Percentiles rank a stretch among this genome's conserved stretches.
phyloP scores from a whole-genome alignment of 805 yeast genomes.

The Ogataea chonburiensis region DNA sequence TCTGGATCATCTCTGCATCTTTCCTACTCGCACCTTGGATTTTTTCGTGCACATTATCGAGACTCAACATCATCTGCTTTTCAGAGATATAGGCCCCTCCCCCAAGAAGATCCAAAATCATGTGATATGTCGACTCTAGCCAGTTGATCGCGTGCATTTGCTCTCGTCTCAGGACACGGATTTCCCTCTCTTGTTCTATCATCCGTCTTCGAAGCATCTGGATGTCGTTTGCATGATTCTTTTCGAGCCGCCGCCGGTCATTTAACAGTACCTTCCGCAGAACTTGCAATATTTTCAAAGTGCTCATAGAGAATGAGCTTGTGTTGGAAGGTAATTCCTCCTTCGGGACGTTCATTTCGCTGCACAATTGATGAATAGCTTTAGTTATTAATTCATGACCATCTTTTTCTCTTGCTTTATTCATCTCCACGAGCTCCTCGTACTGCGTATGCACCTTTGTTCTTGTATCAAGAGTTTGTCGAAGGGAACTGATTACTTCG shows the following conservation, averaged over 20 bases:
- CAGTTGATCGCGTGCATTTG: conserved; percentile 5
- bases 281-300: background rate
- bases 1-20: conserved; percentile 5
- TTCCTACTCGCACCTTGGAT: conserved; percentile 1
- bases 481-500: no score
- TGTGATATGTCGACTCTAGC: conserved; percentile 10
- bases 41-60: conserved; percentile 2
- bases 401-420: no score
- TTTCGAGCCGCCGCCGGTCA: background rate
- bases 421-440: no score
- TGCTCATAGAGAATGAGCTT: conserved; percentile 5
- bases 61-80: conserved; percentile 2
- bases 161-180: background rate
- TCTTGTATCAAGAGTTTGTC: no score
- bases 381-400: no score
- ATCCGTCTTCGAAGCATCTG: conserved; percentile 7
- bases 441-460: no score
- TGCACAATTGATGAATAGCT: background rate
- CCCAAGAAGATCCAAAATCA: conserved; percentile 7
- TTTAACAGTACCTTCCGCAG: conserved; percentile 1
- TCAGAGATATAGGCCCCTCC: conserved; percentile 6
- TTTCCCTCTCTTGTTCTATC: conserved; percentile 3
- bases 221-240: conserved; percentile 6
- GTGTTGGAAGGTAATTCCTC: no score
- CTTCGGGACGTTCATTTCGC: background rate